Base-by-base conservation (phyloP, 2,329 filamentous ascomycete species). In the Cladophialophora yegresii region DNA sequence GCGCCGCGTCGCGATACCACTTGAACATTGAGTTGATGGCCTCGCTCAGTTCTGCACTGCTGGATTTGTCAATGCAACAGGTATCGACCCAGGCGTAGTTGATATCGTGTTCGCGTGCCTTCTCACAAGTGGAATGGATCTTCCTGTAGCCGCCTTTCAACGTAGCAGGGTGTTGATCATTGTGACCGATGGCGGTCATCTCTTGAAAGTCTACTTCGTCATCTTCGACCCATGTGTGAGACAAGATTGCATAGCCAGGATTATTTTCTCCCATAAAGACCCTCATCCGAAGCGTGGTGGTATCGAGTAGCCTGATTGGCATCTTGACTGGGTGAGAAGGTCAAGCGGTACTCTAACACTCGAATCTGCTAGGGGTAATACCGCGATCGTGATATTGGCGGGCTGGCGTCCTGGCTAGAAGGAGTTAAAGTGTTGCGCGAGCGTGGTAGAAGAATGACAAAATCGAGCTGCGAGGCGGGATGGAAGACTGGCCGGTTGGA, bases 51-150 rank as follows among this genome's bases (percentile, higher is more conserved):
- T 72, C 70, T 3, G 70, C 64, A 23, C 69, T 72, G 56, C 66
- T 72, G 13, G 23, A 45, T 54, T 73, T 73, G 61, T 73, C 63
- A 32, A 73, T 73, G 59, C 70, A 70, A 47, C 64, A 45, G 10
- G 63, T 65, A 30, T 67, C 65, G 30, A 63, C 47, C 65, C 65
- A 65, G 26, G 32, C 53, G 26, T 67, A 67, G 13, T 36, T 50
- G 30, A 51, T 43, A 6, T 43, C 20, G 16, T 40, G n/a, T 12
- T 30, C 28, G 4, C n/a, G n/a, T 5, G 57, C 57, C 45, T 51
- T 23, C 22, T 23, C 6, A 53, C 43, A 33, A 13, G 55, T 47
- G 22, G 32, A 26, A 16, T 20, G 30, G 49, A 58, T 49, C 26
- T 58, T 58, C 8, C 5, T 9, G 12, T 58, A 49, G 20, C 55